Evolutionary conservation across 805 yeast genomes (phyloP), one percentile per base, ranked within the genome.

Genomic region (Wickerhamomyces strasburgensis): DNA sequence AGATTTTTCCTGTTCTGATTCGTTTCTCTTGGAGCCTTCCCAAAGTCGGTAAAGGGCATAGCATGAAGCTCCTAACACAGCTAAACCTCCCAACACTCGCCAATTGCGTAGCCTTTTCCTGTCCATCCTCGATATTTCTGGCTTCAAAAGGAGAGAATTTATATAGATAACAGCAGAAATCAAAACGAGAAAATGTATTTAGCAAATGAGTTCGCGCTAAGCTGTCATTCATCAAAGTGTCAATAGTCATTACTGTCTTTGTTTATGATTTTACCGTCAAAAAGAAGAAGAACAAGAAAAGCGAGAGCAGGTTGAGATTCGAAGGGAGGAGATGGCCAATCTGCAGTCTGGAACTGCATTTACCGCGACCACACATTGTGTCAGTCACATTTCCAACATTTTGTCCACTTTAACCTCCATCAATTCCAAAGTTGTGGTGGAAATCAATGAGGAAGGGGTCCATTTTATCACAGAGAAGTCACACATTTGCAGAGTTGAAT

Each of bases 371-470:
- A 73, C 79, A 0, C 61, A 64, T 5, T 64, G 68, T 25, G 51
- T 72, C 14, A 56, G 62, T 8, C 77, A 74, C 40, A 63, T 74
- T 6, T 60, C 73, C 2, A 62, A 65, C 3, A 70, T 75, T 5
- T 53, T 74, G 29, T 57, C 57, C 25, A 64, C 77, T 16, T 48
- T 73, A 3, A 52, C 64, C 4, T 56, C 67, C 2, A 65, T 70
- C 27, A 67, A 70, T 8, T 48, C 54, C 15, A 57, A 61, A 29
- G 72, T 65, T 11, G 43, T 65, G 14, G 54, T 73, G n/a, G 57
- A 56, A 11, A 67, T 77, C 31, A 70, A 72, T 14, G 50, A 58
- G 2, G 73, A 73, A 31, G 84, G 83, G 0, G 45, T 78, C 10
- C 65, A 70, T 19, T 71, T 78, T 51, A 64, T 68, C 10, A 66